A percentile compares a stretch with the other conserved stretches of the same genome.
Conservation (phyloP, 768 basidiomycete genomes). For the Panus rudis region DNA sequence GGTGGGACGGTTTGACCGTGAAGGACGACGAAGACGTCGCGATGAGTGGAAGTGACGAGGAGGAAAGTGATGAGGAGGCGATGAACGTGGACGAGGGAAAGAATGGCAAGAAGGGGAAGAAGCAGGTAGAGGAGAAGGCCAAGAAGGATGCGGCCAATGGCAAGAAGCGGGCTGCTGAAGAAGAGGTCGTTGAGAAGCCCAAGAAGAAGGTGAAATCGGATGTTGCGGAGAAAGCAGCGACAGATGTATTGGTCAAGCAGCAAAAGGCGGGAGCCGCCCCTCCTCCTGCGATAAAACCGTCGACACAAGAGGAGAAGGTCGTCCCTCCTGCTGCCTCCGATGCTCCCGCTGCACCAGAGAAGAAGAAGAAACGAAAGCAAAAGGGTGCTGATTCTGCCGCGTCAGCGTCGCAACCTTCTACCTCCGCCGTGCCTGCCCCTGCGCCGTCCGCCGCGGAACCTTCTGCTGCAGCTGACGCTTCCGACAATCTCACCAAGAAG, state of each 20-base stretch:
- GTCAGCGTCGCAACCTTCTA: not conserved
- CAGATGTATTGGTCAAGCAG: not conserved
- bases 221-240: not conserved
- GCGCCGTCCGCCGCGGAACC: conserved; percentile 1
- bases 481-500: conserved; percentile 10
- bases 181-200: conserved; percentile 27
- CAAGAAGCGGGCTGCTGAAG: conserved; percentile 31
- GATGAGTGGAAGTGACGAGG: conserved; percentile 18
- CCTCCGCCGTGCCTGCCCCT: not conserved
- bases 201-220: conserved; percentile 33
- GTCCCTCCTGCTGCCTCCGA: conserved; percentile 3
- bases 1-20: conserved; percentile 47
- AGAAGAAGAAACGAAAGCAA: conserved; percentile 18
- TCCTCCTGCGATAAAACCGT: too few species aligned
- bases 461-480: not conserved
- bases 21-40: conserved; percentile 19
- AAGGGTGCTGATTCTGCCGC: conserved; percentile 6
- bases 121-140: conserved; percentile 20
- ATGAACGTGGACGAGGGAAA: conserved; percentile 24
- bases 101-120: conserved; percentile 14
- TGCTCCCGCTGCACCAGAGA: conserved; percentile 3
- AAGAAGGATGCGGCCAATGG: conserved; percentile 15
- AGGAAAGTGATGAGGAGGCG: conserved; percentile 16
- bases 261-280: not conserved
- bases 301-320: not conserved